Base-by-base conservation (phyloP, 2,329 filamentous ascomycete genomes). In the Boeremia lycopersici region DNA sequence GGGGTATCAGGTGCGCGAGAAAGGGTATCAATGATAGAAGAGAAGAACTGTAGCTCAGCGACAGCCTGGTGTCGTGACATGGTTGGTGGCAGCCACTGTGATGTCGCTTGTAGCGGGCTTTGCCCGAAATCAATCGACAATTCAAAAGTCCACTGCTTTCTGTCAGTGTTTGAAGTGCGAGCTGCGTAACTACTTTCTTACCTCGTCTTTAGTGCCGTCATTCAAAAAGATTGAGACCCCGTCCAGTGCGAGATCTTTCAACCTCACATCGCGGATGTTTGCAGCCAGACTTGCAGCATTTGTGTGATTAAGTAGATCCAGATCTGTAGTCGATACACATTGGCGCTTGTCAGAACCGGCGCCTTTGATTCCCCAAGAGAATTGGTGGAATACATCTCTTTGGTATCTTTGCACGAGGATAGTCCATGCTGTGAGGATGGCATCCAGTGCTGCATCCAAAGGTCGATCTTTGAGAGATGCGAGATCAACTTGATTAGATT, bases 11-110 rank as follows among this genome's bases (percentile, higher is more conserved):
- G 48, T 29, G 61, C 50, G 36, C 30, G 54, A 19, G 82, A 76
- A 42, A 82, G 59, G 51, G 56, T 65, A 53, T 63, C 60, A 51
- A 74, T 56, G 31, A 70, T 72, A 28, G 51, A 76, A 43, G 72
- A 68, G 29, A 82, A 70, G 23, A 74, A 75, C 35, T 78, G 69
- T 33, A 81, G 71, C 48, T 81, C 72, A 26, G 72, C 73, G 2
- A 70, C 70, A 1, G 80, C 69, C 56, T 79, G 80, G 59, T 78
- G 79, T 33, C 68, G 70, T 13, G 78, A 69, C 63, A 80, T 75
- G 35, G 68, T 75, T 4, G 76, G 63, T 11, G 73, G 71, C 30
- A 74, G 68, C 77, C 79, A 81, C 49, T 72, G 57, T n/a, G 79
- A 75, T 10, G 70, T 72, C 7, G 79, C 71, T 13, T 74, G 57